Evolutionary conservation across 306 rosid genomes (phyloP).

Genomic region (Glycyrrhiza uralensis): DNA sequence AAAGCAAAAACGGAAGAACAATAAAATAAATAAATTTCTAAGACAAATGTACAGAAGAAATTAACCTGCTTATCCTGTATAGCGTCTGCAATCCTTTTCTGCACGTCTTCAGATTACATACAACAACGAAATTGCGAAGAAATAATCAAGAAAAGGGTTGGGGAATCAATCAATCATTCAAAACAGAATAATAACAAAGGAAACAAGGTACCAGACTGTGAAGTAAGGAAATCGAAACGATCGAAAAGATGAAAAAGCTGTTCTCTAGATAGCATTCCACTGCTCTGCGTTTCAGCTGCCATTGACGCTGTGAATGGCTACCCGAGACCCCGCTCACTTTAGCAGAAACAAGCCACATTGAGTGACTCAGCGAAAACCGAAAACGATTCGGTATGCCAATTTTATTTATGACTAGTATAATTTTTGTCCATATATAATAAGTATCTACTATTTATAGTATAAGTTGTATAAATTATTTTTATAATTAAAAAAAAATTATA

Average conservation of each 20-base stretch:
- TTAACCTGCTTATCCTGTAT: constrained; percentile 68
- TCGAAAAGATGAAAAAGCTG: constrained; percentile 67
- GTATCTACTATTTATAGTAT: no score
- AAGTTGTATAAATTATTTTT: no score
- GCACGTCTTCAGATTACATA: constrained; percentile 45
- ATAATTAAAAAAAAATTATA: no score
- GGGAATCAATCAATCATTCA: neutral
- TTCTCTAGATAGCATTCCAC: constrained; percentile 48
- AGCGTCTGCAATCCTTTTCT: constrained; percentile 73
- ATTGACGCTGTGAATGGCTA: neutral
- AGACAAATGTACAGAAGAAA: neutral
- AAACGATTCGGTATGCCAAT: no score
- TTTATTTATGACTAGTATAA: no score
- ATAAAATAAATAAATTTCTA: no score
- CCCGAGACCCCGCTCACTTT: neutral
- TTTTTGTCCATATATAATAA: no score
- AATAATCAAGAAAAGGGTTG: neutral
- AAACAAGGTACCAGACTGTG: constrained; percentile 58
- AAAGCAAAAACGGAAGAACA: no score
- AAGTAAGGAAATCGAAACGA: constrained; percentile 58
- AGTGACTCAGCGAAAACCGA: no score
- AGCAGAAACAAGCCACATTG: neutral
- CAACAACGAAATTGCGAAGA: neutral
- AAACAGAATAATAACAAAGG: neutral
- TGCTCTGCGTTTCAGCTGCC: constrained; percentile 29